phyloP scores from a whole-genome alignment of 305 asterid species.

The Fraxinus baroniana region DNA sequence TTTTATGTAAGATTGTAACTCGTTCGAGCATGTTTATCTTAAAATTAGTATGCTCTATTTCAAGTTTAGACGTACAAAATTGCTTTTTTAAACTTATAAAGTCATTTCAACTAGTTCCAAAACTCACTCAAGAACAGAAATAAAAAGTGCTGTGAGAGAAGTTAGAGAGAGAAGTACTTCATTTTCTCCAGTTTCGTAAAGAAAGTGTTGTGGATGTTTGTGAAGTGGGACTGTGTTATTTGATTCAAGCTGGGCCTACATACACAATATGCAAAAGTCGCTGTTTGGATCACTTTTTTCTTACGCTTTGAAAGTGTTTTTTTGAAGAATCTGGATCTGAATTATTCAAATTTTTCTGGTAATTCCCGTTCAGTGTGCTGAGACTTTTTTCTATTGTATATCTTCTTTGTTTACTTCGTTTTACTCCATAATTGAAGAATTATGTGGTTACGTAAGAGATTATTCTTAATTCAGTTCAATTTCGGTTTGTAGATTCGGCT shows the following conservation, averaged over 20 bases:
- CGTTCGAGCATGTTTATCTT: too few relatives aligned
- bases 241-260: constrained; percentile 47
- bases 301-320: constrained; percentile 36
- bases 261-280: constrained; percentile 34
- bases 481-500: constrained; percentile 33
- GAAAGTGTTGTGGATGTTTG: constrained; percentile 14
- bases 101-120: too few relatives aligned
- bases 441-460: constrained; percentile 24
- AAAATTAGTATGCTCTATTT: too few relatives aligned
- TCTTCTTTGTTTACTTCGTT: constrained; percentile 12
- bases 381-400: constrained; percentile 16
- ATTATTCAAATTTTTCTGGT: constrained; percentile 45
- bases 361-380: constrained; percentile 31
- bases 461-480: constrained; percentile 37
- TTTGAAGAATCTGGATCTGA: constrained; percentile 42
- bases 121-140: too few relatives aligned
- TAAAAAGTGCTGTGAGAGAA: too few relatives aligned
- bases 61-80: too few relatives aligned
- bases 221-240: constrained; percentile 31
- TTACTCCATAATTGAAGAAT: neutral
- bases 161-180: constrained; percentile 16
- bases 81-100: too few relatives aligned
- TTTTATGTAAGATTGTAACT: too few relatives aligned
- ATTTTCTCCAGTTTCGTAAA: neutral
- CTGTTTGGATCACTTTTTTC: constrained; percentile 51